A percentile compares a stretch with the other conserved stretches of the same genome.
Conservation (phyloP, 2,329 filamentous ascomycete genomes). For the Aureobasidium sp. region DNA sequence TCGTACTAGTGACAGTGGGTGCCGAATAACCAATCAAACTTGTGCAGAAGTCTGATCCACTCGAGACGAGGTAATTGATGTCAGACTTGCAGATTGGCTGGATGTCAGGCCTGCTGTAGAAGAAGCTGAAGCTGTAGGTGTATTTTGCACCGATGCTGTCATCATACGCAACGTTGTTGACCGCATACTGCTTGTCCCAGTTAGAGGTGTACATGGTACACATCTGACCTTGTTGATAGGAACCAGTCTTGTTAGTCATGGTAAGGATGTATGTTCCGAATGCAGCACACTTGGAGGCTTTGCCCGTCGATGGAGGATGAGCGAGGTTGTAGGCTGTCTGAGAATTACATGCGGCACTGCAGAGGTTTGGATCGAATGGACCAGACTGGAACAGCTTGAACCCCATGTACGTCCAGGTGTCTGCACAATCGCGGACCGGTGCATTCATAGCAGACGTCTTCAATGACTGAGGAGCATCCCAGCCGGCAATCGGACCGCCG, state of each 20-base stretch:
- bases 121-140: conserved; percentile 1
- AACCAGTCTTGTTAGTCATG: background rate
- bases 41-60: background rate
- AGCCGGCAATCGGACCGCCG: conserved; percentile 15
- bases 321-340: conserved; percentile 19
- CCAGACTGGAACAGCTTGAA: conserved; percentile 23
- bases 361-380: conserved; percentile 27
- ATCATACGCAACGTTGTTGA: background rate
- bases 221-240: background rate
- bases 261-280: background rate
- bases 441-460: conserved; percentile 24
- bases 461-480: conserved; percentile 15
- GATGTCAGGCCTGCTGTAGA: background rate
- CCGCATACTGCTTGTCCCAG: background rate
- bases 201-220: background rate
- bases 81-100: background rate
- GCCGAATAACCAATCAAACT: background rate
- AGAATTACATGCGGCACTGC: conserved; percentile 19
- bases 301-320: conserved; percentile 14
- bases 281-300: background rate
- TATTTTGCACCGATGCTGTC: background rate
- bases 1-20: background rate
- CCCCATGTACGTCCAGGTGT: conserved; percentile 24
- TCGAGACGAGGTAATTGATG: background rate
- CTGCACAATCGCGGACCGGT: conserved; percentile 21